Conservation (phyloP, 2,329 filamentous ascomycete species). For the Penicillium sp. region DNA sequence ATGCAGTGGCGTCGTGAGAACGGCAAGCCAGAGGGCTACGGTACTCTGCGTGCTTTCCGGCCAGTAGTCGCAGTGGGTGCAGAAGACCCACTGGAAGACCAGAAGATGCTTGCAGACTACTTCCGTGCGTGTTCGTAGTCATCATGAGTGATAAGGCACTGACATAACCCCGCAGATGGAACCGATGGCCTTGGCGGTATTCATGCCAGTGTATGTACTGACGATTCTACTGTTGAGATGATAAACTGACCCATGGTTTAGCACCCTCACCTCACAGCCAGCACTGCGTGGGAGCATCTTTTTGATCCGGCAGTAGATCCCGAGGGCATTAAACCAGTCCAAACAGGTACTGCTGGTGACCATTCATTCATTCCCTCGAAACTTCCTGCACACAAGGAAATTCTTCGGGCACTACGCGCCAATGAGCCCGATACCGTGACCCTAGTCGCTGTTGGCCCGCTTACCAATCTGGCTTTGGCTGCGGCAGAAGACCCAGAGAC, state of each 20-base stretch:
- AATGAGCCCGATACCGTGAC: constrained; percentile 82
- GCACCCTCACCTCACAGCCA: constrained; percentile 72
- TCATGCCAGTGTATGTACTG: constrained; percentile 51
- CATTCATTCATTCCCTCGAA: constrained; percentile 74
- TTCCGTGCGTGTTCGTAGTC: constrained; percentile 66
- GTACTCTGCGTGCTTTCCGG: constrained; percentile 68
- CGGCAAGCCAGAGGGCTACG: constrained; percentile 69
- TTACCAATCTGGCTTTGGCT: constrained; percentile 91
- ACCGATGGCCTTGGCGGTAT: constrained; percentile 75
- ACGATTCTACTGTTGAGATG: background rate
- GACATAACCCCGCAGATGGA: constrained; percentile 57
- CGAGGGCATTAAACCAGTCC: constrained; percentile 50
- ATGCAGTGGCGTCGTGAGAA: constrained; percentile 74
- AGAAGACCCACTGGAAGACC: constrained; percentile 79
- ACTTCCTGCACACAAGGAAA: constrained; percentile 75
- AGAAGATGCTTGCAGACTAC: constrained; percentile 76
- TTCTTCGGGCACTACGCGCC: constrained; percentile 79
- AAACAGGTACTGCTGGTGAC: constrained; percentile 33
- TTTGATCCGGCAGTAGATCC: constrained; percentile 54
- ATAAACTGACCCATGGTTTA: constrained; percentile 27
- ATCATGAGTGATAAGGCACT: background rate
- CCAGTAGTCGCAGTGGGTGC: constrained; percentile 86
- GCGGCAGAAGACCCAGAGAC: constrained; percentile 85
- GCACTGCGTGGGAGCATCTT: constrained; percentile 71
- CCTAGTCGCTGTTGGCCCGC: constrained; percentile 84